Evolutionary conservation across 164 flowering plant genomes (phyloP), one percentile per base, ranked within the genome.

Genomic region (Tinospora cordifolia): DNA sequence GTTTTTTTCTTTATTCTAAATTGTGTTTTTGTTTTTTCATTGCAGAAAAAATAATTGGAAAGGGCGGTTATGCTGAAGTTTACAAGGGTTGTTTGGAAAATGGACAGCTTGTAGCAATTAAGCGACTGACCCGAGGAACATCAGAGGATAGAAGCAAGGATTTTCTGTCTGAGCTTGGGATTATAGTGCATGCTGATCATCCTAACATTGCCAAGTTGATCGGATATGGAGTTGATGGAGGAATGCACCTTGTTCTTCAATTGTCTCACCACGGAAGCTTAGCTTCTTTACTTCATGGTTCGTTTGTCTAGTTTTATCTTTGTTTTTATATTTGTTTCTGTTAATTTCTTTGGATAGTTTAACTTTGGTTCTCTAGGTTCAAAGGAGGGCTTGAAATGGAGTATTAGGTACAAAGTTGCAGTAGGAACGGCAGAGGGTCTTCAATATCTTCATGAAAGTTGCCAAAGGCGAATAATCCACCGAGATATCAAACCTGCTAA

Each of bases 11-110:
- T 25, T 22, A 39, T 67, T 68, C 36, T 63, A 22, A 6, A 25
- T 14, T 36, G 36, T 22, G 15, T 6, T 47, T 8, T 44, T 19
- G 36, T 30, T 17, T 69, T 58, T 65, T 39, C 22, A 14, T 26
- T 38, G 21, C 46, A 94, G 99, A 86, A 34, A 88, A 89, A 67
- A 57, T 90, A 77, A 89, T 94, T 26, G 98, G 98, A 26, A 87
- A 87, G 74, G 99, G 99, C 66, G 99, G 99, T 11, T 94, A 86
- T 82, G 91, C 94, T 24, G 89, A 89, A 79, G 99, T 94, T 24
- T 94, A 88, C 83, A 86, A 83, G 82, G 99, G 99, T 6, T 69
- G 75, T 24, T 65, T 92, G 79, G 71, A 77, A 76, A 87, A 83
- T 74, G 96, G 98, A 62, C 80, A 82, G 44, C 62, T 70, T 38